Evolutionary conservation across 768 basidiomycete species (phyloP), one percentile per base, ranked within the genome.

Genomic region (Kwoniella bestiolae): DNA sequence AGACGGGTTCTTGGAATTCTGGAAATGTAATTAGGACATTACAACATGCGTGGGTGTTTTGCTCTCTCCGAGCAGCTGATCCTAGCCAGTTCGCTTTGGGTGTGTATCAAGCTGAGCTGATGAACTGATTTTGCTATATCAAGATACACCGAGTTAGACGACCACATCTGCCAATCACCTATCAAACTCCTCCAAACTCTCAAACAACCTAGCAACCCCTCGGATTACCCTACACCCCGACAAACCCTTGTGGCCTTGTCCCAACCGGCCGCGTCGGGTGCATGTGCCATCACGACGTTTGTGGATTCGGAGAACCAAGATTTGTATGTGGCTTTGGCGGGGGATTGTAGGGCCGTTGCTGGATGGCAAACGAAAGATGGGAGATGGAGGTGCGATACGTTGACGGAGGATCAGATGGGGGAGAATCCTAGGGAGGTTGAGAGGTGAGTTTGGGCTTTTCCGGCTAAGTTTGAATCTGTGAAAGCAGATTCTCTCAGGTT

Each of bases 321-420:
- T 76, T 80, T 98, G 28, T 95, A 96, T 73, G 87, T 98, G 34
- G 95, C 95, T 8, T 88, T 89, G 71, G 89, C 93, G 4, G 96
- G 96, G 0, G 96, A 99, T 78, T 91, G 91, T 76, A 87, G 96
- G 52, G 96, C 96, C 12, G 93, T 99, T 5, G 94, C 95, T 23
- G 96, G 96, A 21, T 86, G 92, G 38, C 94, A 91, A 90, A 88
- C 91, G 68, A 85, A 87, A 56, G 85, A 85, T 3, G 91, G 91
- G 11, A 85, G 84, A 57, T 99, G 96, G 96, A 86, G 88, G 50
- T 90, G 94, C 31, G 92, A 96, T 78, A 91, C 91, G n/a, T 84
- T 99, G 67, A 92, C 87, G 29, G 93, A 97, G 80, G 96, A 98
- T 77, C 94, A 97, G 83, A 97, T 94, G 6, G 96, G 93, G 41